A percentile compares a stretch with the other conserved stretches of the same genome.
These are phyloP conservation scores for Aspergillus ibericus DNA, from an alignment of 2,329 filamentous ascomycete species.

Conservation along the genomic window DNA sequence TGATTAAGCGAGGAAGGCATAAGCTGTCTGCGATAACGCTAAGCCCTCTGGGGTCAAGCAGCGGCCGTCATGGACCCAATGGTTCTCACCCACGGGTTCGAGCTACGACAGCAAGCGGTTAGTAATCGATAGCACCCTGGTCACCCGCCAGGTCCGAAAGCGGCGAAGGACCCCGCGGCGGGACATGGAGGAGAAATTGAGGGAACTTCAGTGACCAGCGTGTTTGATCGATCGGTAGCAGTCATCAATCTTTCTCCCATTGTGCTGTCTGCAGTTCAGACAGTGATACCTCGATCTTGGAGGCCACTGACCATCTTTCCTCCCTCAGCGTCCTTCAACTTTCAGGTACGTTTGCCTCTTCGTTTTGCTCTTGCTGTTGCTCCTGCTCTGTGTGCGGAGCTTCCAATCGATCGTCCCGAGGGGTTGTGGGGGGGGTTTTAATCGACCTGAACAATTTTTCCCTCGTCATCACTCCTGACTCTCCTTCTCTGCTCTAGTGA, in stretches of 20 bases:
- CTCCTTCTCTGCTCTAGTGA: slow-evolving; percentile 21
- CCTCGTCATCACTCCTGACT: slow-evolving; percentile 8
- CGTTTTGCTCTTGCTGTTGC: not conserved
- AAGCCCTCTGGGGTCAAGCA: not conserved
- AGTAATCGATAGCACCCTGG: slow-evolving; percentile 7
- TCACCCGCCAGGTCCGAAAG: slow-evolving; percentile 16
- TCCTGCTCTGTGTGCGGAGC: slow-evolving; percentile 1
- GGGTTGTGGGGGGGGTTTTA: slow-evolving; percentile 9
- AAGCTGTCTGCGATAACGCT: not conserved
- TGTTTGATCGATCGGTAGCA: not conserved
- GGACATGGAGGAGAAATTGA: not conserved
- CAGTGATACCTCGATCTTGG: not conserved
- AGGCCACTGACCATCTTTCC: not conserved
- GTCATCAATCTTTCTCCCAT: not conserved
- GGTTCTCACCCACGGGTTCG: not conserved
- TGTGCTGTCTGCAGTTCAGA: not conserved
- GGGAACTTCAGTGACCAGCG: not conserved
- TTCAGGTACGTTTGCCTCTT: not conserved
- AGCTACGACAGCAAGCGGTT: not conserved
- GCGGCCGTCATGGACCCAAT: not conserved
- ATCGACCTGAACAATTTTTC: slow-evolving; percentile 11
- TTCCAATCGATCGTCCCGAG: slow-evolving; percentile 2
- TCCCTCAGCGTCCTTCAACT: not conserved
- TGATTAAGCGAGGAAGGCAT: not conserved
- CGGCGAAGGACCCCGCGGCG: slow-evolving; percentile 15